Conservation (phyloP, 2,329 filamentous ascomycete genomes). For the Alternaria solani region DNA sequence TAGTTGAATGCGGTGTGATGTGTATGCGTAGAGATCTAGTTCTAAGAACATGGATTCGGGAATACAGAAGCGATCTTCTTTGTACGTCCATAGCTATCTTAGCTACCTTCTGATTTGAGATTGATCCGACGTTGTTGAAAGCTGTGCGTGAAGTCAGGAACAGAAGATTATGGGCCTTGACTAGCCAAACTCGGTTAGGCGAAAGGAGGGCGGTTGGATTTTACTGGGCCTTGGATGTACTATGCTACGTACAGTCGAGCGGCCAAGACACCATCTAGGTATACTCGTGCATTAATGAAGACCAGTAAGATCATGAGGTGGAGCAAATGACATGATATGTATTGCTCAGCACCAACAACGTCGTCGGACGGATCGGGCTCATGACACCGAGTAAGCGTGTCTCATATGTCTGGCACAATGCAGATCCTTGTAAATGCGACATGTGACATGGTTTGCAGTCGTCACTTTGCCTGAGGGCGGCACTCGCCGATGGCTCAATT, state of each 20-base stretch:
- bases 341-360: constrained; percentile 4
- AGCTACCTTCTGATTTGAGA: not conserved
- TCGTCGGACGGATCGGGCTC: constrained; percentile 7
- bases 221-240: not conserved
- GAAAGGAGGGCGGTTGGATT: not conserved
- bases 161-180: not conserved
- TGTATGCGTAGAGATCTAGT: not conserved
- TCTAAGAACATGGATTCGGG: not conserved
- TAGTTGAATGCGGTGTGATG: constrained; percentile 5
- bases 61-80: not conserved
- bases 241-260: not conserved
- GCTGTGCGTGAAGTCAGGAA: not conserved
- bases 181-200: not conserved
- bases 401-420: not conserved
- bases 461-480: constrained; percentile 1
- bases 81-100: not conserved
- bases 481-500: not conserved
- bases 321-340: constrained; percentile 9
- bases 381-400: constrained; percentile 6
- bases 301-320: constrained; percentile 1
- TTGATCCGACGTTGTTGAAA: not conserved
- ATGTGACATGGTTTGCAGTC: not conserved
- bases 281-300: constrained; percentile 2
- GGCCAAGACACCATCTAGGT: constrained; percentile 9
- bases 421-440: not conserved